These are phyloP conservation scores for Rhizopogon vulgaris DNA, from an alignment of 768 basidiomycete species.

Conservation along the genomic window DNA sequence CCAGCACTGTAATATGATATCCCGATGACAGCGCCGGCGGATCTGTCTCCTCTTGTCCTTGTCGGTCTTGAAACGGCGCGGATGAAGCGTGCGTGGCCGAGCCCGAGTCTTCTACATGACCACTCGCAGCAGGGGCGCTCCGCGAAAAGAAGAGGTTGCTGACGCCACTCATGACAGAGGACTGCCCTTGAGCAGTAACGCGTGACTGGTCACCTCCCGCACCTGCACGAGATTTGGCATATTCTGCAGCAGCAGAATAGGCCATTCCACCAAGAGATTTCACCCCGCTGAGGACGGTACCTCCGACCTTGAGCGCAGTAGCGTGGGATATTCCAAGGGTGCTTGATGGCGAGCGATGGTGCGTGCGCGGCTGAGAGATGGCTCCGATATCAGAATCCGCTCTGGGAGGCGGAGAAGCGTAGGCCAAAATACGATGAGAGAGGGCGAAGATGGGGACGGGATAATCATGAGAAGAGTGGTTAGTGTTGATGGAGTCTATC, in stretches of 20 bases:
- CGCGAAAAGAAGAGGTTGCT: slow-evolving; percentile 48
- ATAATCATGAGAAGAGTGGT: slow-evolving; percentile 7
- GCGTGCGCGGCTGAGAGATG: slow-evolving; percentile 15
- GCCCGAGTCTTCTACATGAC: slow-evolving; percentile 5
- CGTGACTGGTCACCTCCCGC: slow-evolving; percentile 12
- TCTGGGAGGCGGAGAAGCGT: slow-evolving; percentile 34
- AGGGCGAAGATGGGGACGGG: slow-evolving; percentile 51
- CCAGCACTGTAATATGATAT: slow-evolving; percentile 50
- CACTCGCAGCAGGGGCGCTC: slow-evolving; percentile 49
- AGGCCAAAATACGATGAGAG: slow-evolving; percentile 59
- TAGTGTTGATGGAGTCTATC: slow-evolving; percentile 18
- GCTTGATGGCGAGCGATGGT: slow-evolving; percentile 18
- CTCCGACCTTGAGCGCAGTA: slow-evolving; percentile 54
- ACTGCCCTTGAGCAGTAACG: slow-evolving; percentile 6
- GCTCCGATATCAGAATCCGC: slow-evolving; percentile 13
- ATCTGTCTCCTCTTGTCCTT: background rate
- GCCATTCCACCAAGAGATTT: slow-evolving; percentile 59
- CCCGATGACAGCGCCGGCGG: slow-evolving; percentile 21
- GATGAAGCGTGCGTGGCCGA: background rate
- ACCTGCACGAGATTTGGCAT: slow-evolving; percentile 30
- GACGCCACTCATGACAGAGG: slow-evolving; percentile 19
- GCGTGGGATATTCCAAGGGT: slow-evolving; percentile 35
- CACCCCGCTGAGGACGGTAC: slow-evolving; percentile 58
- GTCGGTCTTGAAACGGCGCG: background rate
- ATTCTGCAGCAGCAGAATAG: slow-evolving; percentile 38